A percentile compares a stretch with the other conserved stretches of the same genome.
Evolutionary conservation across 805 yeast genomes (phyloP).

Genomic region (Metschnikowia gelsemii): DNA sequence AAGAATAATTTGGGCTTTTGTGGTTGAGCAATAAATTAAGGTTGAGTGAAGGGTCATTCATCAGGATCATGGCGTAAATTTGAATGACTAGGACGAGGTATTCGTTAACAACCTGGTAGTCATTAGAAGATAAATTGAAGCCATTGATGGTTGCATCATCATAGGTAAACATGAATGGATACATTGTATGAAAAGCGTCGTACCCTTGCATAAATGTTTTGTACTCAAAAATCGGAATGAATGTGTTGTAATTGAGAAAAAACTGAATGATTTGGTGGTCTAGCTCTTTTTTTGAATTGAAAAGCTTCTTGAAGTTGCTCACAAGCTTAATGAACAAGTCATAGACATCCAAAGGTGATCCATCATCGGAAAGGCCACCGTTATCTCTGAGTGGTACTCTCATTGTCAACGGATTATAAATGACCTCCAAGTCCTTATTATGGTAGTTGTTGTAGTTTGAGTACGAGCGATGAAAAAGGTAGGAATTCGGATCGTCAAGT

Average conservation of each 20-base stretch:
- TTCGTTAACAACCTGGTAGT: slow-evolving; percentile 42
- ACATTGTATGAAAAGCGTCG: slow-evolving; percentile 47
- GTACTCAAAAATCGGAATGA: slow-evolving; percentile 56
- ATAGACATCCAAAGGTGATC: slow-evolving; percentile 41
- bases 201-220: slow-evolving; percentile 53
- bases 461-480: slow-evolving; percentile 41
- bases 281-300: slow-evolving; percentile 37
- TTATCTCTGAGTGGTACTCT: slow-evolving; percentile 11
- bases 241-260: slow-evolving; percentile 52
- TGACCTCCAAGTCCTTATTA: slow-evolving; percentile 37
- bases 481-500: slow-evolving; percentile 43
- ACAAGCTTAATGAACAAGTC: slow-evolving; percentile 44
- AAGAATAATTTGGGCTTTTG: slow-evolving; percentile 31
- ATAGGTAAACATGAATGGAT: slow-evolving; percentile 47
- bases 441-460: slow-evolving; percentile 36
- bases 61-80: slow-evolving; percentile 51
- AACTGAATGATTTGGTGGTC: slow-evolving; percentile 50
- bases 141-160: slow-evolving; percentile 48
- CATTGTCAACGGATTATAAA: slow-evolving; percentile 41
- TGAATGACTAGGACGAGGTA: slow-evolving; percentile 46
- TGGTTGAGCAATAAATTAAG: slow-evolving; percentile 42
- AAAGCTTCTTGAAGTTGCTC: slow-evolving; percentile 43
- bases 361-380: slow-evolving; percentile 12
- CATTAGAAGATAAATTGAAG: slow-evolving; percentile 44
- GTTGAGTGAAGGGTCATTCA: slow-evolving; percentile 48